Evolutionary conservation across 177 flowering plant species (phyloP), one percentile per base, ranked within the genome.

Genomic region (Viscum album): DNA sequence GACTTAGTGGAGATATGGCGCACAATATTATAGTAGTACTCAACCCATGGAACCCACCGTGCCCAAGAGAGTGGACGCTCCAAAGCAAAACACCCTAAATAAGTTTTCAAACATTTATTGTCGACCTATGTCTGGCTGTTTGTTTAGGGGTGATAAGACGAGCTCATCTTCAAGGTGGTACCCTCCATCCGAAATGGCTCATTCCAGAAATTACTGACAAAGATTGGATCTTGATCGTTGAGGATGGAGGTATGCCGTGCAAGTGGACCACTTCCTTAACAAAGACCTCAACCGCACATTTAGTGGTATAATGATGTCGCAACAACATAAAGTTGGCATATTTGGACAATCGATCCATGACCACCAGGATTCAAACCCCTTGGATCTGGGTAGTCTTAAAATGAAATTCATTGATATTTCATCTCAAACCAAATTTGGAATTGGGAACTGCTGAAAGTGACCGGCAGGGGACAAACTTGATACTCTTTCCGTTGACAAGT

Each of bases 401-500:
- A 70, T 34, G 41, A 70, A 70, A 19, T 70, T 67, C 67, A 61
- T 61, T 0, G 41, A 31, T 2, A 61, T 35, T 5, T 66, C 58
- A 1, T 19, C 8, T 66, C 70, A 67, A 6, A 59, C 21, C 33
- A 4, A 1, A 0, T 31, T 26, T 0, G 45, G 70, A 0, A 72
- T 34, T 0, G 66, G 74, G 2, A 72, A 17, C 1, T 70, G 74
- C n/a, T 72, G 70, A 2, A 67, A 33, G 11, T 36, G 31, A 7
- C 66, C 39, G 7, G 34, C 1, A 28, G 43, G 5, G 1, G 1
- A 1, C 1, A 21, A 7, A 23, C 16, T 0, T 43, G 34, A 1
- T 7, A 2, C n/a, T 67, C 31, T 19, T 12, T 31, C 21, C 35
- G 32, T 32, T 45, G 59, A 23, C 69, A 67, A 1, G 16, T 16